These are phyloP conservation scores for Breviolum minutum DNA, from an alignment of 73 alveolate genomes.

Conservation along the genomic window DNA sequence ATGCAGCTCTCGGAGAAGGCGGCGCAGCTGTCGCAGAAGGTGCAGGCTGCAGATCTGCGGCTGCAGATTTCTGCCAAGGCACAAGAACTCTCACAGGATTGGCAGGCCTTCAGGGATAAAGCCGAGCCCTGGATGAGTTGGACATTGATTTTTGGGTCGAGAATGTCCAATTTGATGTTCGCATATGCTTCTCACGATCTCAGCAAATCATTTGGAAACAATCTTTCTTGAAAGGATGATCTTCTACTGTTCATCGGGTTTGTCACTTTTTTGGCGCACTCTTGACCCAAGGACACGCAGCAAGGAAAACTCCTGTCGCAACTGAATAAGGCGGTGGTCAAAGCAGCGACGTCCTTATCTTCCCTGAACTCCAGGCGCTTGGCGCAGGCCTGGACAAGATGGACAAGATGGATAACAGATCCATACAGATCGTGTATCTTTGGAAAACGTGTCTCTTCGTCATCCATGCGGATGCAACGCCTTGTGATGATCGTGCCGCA, in stretches of 20 bases:
- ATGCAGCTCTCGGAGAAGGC: constrained; percentile 40
- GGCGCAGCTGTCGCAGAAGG: neutral
- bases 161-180: neutral
- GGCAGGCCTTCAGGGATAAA: constrained; percentile 44
- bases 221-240: no score
- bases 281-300: constrained; percentile 37
- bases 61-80: constrained; percentile 66
- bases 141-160: neutral
- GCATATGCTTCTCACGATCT: neutral
- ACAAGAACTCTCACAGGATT: constrained; percentile 59
- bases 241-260: no score
- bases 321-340: constrained; percentile 71
- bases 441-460: neutral
- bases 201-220: no score
- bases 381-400: neutral
- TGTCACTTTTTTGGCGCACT: no score
- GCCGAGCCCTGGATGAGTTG: constrained; percentile 27
- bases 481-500: neutral
- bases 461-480: neutral
- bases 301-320: constrained; percentile 55
- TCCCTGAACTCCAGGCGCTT: constrained; percentile 41
- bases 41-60: constrained; percentile 61
- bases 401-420: neutral
- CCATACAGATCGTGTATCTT: neutral
- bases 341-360: constrained; percentile 44